phyloP scores from a whole-genome alignment of 306 rosid species.

The Alnus glutinosa region DNA sequence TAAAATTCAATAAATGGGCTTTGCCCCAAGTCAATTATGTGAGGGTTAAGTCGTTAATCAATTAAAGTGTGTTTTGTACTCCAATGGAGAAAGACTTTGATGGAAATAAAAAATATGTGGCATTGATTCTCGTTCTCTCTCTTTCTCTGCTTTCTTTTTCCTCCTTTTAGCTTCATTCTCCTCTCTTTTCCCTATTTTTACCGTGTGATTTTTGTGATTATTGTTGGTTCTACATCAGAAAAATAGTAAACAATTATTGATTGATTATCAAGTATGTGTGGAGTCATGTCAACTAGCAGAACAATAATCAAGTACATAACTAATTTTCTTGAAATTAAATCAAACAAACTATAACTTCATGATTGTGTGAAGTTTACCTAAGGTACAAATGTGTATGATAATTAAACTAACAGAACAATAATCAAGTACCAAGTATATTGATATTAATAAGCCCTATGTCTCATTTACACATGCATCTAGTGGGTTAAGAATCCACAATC shows the following conservation, averaged over 20 bases:
- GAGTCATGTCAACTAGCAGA: background rate
- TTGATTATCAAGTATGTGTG: background rate
- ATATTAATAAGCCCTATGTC: background rate
- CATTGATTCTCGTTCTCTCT: too few species aligned
- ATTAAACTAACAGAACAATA: background rate
- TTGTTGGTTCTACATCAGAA: too few species aligned
- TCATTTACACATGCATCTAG: background rate
- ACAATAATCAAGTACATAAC: background rate
- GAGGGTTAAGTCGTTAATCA: too few species aligned
- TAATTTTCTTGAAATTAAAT: background rate
- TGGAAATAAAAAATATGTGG: too few species aligned
- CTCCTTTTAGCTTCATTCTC: too few species aligned
- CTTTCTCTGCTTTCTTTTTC: too few species aligned
- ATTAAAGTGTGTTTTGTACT: too few species aligned
- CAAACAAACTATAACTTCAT: background rate
- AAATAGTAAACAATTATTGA: background rate
- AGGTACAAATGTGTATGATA: background rate
- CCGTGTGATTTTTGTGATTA: too few species aligned
- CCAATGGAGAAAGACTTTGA: too few species aligned
- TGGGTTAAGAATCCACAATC: background rate
- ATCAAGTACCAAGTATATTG: background rate
- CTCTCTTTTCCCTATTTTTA: too few species aligned
- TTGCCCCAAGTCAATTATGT: too few species aligned
- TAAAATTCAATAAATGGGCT: too few species aligned
- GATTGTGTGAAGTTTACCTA: background rate